phyloP scores from a whole-genome alignment of 1,284 basidiomycete species.

The Rhodotorula sp. region DNA sequence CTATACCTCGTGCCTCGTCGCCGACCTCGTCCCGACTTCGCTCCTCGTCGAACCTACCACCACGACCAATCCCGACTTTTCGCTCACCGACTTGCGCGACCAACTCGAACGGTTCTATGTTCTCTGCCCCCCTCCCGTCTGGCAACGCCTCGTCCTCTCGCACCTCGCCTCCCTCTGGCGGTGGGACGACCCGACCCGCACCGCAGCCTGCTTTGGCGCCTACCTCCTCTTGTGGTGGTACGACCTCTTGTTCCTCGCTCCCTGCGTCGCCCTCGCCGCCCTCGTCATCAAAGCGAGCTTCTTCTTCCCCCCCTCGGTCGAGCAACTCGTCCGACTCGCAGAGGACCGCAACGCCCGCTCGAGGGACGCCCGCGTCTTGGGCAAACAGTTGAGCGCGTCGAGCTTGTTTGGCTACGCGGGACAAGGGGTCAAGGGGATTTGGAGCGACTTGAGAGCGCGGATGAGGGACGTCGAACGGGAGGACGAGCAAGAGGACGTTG shows the following conservation, averaged over 20 bases:
- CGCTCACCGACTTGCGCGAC: conserved; percentile 12
- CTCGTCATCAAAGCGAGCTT: conserved; percentile 15
- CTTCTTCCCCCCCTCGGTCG: conserved; percentile 23
- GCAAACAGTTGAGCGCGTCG: conserved; percentile 21
- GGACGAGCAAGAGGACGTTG: conserved; percentile 1
- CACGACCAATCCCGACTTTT: background rate
- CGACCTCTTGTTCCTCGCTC: conserved; percentile 23
- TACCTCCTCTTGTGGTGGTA: conserved; percentile 21
- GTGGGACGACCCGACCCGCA: conserved; percentile 21
- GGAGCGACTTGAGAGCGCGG: conserved; percentile 14
- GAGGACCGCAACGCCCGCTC: conserved; percentile 1
- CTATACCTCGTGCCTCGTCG: conserved; percentile 2
- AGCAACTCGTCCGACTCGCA: conserved; percentile 13
- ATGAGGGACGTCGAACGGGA: background rate
- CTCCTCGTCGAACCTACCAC: conserved; percentile 9
- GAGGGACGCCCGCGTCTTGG: conserved; percentile 21
- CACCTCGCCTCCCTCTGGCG: conserved; percentile 21
- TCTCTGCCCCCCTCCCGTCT: conserved; percentile 17
- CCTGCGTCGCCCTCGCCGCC: conserved; percentile 13
- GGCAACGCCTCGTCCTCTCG: conserved; percentile 12
- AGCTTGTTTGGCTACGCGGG: conserved; percentile 10
- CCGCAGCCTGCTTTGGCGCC: background rate
- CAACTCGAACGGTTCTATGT: conserved; percentile 33
- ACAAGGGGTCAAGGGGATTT: conserved; percentile 13
- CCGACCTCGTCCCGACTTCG: conserved; percentile 5